Conservation (phyloP, 2,329 filamentous ascomycete species). For the Cladosporium halotolerans region DNA sequence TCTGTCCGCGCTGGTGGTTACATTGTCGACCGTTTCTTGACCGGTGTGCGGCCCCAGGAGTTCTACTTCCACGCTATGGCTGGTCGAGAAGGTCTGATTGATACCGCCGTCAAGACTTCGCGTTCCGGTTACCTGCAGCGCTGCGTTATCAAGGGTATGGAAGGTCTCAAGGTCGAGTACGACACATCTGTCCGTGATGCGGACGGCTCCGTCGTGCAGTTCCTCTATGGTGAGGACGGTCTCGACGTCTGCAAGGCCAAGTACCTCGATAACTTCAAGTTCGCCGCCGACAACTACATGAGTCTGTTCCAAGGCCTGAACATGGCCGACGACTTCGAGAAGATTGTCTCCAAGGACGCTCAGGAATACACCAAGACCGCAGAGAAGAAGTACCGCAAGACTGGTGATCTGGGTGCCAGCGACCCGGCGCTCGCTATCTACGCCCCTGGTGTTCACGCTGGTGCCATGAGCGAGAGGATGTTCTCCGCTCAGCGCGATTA, state of each 20-base stretch:
- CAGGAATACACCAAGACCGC: constrained; percentile 55
- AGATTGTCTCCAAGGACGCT: constrained; percentile 62
- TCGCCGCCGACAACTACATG: constrained; percentile 77
- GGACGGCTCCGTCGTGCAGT: constrained; percentile 88
- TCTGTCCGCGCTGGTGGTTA: constrained; percentile 86
- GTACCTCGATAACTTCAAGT: constrained; percentile 83
- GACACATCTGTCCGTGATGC: constrained; percentile 91
- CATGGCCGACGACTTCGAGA: constrained; percentile 47
- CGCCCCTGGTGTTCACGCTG: constrained; percentile 70
- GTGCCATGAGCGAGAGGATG: constrained; percentile 85
- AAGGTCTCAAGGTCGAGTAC: constrained; percentile 85
- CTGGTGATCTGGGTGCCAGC: constrained; percentile 57
- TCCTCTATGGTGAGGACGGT: constrained; percentile 93
- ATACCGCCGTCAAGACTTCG: constrained; percentile 97
- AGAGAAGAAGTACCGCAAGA: constrained; percentile 76
- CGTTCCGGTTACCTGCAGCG: constrained; percentile 93
- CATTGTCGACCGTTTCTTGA: constrained; percentile 93
- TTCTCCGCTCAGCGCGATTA: constrained; percentile 67
- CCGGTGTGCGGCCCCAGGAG: constrained; percentile 91
- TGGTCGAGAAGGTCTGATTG: constrained; percentile 93
- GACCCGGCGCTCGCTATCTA: constrained; percentile 71
- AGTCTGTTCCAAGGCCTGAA: constrained; percentile 73
- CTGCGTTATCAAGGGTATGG: constrained; percentile 98
- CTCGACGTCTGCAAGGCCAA: constrained; percentile 91
- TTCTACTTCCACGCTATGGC: constrained; percentile 99